Evolutionary conservation across 2,329 filamentous ascomycete species (phyloP), one percentile per base, ranked within the genome.

Genomic region (Fusarium sp.): DNA sequence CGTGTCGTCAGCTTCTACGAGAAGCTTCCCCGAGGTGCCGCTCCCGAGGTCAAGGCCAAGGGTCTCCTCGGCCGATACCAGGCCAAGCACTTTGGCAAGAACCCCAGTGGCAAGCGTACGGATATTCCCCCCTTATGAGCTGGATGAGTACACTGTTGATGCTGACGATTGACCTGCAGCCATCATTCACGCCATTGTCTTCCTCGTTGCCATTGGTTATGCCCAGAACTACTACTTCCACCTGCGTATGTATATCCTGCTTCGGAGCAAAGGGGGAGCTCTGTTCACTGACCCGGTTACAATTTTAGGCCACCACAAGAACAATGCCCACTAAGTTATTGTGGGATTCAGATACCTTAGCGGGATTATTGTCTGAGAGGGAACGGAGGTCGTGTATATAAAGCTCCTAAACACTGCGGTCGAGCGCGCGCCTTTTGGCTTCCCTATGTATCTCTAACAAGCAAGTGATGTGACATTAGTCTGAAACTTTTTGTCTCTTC

Each of bases 171-270:
- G 73, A 78, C 81, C 22, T 64, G 67, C 58, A 99, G 96, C 96
- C 75, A 90, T 99, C 81, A 88, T 97, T 80, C 96, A 99, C 85
- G 89, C 91, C 79, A 92, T 99, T 80, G 92, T 89, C 78, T 88
- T 91, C 82, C 87, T 99, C 72, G 86, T 98, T 76, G 85, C 91
- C 76, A 83, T 98, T 78, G 96, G 96, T 81, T 99, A 99, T 86
- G 93, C 93, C 80, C 94, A 98, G 88, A 95, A 98, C 88, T 99
- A 99, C 92, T 98, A 99, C 91, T 98, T 97, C 94, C 97, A 99
- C 87, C 90, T 99, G 81, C 94, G 96, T 99, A 92, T 86, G 94
- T 91, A 64, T 91, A 55, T 35, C 51, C 40, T 42, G 62, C 38
- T 33, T 57, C 27, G 29, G 14, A 44, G 20, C 22, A 49, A 49